These are phyloP conservation scores for Circinella minor DNA, from an alignment of 371 early-diverging fungal genomes.

Conservation along the genomic window DNA sequence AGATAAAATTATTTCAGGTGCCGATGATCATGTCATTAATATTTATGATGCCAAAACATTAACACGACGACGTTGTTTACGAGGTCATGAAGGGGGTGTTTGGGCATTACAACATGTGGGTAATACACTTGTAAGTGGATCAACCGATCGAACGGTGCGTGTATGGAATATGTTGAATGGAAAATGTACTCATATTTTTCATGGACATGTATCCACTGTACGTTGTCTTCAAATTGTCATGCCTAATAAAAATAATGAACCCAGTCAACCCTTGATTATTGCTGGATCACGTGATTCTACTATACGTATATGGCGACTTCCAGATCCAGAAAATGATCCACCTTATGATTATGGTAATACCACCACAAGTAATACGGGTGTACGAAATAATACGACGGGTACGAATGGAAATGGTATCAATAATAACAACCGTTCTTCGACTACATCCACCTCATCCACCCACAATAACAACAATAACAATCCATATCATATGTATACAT, in stretches of 20 bases:
- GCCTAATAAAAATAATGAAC: conserved; percentile 67
- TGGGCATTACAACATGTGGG: conserved; percentile 95
- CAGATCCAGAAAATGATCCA: conserved; percentile 71
- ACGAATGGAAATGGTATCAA: too few species aligned
- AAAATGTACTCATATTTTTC: conserved; percentile 83
- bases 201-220: conserved; percentile 96
- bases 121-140: conserved; percentile 92
- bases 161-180: conserved; percentile 96
- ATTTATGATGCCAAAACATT: conserved; percentile 88
- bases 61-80: conserved; percentile 63
- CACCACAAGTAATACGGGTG: too few species aligned
- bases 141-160: conserved; percentile 94
- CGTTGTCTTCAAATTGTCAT: conserved; percentile 90
- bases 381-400: too few species aligned
- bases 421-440: too few species aligned
- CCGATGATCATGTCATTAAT: conserved; percentile 88
- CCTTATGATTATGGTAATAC: conserved; percentile 30
- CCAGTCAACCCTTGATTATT: conserved; percentile 81
- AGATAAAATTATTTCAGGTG: conserved; percentile 89
- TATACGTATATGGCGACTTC: conserved; percentile 93
- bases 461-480: conserved; percentile 51
- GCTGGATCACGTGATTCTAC: conserved; percentile 98
- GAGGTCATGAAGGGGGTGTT: conserved; percentile 98
- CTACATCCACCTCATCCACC: too few species aligned
- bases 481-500: conserved; percentile 68